phyloP scores from a whole-genome alignment of 345 rosid genomes.

The Hibiscus tridactylites region DNA sequence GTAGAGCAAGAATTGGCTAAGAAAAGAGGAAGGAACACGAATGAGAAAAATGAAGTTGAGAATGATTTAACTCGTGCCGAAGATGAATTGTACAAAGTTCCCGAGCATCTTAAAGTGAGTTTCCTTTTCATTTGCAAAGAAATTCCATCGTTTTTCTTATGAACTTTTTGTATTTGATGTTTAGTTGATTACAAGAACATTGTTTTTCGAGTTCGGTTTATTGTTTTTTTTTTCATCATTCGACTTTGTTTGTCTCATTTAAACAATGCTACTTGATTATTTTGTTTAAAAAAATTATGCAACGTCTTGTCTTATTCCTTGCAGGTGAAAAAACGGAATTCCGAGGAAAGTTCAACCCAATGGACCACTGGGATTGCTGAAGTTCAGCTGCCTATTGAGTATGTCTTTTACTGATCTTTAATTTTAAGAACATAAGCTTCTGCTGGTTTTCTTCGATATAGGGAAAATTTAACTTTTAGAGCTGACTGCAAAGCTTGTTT shows the following conservation, averaged over 20 bases:
- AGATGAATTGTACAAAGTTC: conserved; percentile 83
- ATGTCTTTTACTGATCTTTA: conserved; percentile 10
- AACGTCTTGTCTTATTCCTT: neutral
- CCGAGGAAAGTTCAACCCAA: conserved; percentile 96
- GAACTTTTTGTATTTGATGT: neutral
- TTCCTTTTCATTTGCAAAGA: neutral
- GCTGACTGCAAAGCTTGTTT: neutral
- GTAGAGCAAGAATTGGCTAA: conserved; percentile 89
- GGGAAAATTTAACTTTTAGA: neutral
- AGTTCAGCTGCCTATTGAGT: conserved; percentile 95
- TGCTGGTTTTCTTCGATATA: neutral
- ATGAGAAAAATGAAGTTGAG: conserved; percentile 44
- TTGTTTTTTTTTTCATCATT: neutral
- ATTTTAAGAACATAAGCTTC: conserved; percentile 1
- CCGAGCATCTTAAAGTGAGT: conserved; percentile 91
- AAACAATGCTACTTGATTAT: neutral
- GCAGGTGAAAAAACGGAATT: conserved; percentile 80
- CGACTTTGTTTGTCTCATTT: neutral
- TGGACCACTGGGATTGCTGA: conserved; percentile 99
- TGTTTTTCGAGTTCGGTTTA: neutral
- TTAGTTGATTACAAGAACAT: neutral
- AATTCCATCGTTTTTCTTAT: neutral
- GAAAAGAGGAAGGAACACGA: conserved; percentile 65
- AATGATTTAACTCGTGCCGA: conserved; percentile 68
- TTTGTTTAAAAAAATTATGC: neutral